Conservation (phyloP, 176 grass and related monocot species). For the Avena sativa region DNA sequence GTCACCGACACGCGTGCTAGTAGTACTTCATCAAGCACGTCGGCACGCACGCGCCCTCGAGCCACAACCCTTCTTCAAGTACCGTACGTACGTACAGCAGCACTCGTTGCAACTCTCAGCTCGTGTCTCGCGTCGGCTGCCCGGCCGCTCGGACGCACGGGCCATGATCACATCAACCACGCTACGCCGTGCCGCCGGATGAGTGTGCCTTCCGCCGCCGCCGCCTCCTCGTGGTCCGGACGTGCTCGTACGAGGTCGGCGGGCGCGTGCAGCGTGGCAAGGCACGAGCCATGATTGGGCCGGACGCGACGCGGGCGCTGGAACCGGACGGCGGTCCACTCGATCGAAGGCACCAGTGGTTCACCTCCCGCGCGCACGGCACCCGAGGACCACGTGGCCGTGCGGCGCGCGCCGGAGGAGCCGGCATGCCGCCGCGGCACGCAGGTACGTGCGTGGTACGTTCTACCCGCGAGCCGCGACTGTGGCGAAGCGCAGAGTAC, state of each 20-base stretch:
- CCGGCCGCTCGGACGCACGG: too few relatives aligned
- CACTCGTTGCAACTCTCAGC: too few relatives aligned
- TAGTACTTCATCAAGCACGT: too few relatives aligned
- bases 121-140: too few relatives aligned
- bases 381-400: neutral
- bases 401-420: neutral
- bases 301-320: neutral
- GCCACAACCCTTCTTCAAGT: too few relatives aligned
- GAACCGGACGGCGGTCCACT: neutral
- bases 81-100: too few relatives aligned
- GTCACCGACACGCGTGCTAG: too few relatives aligned
- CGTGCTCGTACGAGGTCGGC: too few relatives aligned
- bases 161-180: neutral
- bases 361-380: neutral
- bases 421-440: neutral
- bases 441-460: too few relatives aligned
- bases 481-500: neutral
- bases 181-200: neutral
- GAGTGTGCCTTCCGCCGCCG: neutral
- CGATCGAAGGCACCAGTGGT: neutral
- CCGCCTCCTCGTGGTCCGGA: too few relatives aligned
- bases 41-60: too few relatives aligned
- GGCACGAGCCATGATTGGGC: slow-evolving; percentile 7
- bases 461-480: neutral
- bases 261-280: neutral